Base-by-base conservation (phyloP, 1,139 yeast species). In the Hansenula sp. region DNA sequence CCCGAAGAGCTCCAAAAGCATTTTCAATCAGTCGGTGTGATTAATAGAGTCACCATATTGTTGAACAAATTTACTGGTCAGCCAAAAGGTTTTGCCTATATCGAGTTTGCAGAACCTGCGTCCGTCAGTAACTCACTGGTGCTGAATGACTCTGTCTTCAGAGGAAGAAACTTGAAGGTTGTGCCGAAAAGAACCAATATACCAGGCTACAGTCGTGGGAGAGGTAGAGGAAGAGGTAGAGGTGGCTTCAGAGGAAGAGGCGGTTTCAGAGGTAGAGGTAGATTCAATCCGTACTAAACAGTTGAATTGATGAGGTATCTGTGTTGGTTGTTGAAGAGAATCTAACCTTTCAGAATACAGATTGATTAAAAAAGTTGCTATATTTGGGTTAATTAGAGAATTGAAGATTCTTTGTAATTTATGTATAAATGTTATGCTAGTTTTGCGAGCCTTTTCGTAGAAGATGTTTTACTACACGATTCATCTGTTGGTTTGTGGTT, bases 21-120 rank as follows among this genome's bases (percentile, higher is more conserved):
- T 51, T 88, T 90, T 62, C 74, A 78, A 38, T 62, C 75, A 10
- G 81, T 84, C 43, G 97, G 97, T 1, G 71, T 75, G 3, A 86
- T 90, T 37, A 82, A 87, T 53, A 71, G 97, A 52, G 90, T 90
- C 30, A 90, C 96, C 1, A 84, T 90, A 41, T 65, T 84, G 60
- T 68, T 75, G 49, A 84, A 87, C 64, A 80, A 79, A 56, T 68
- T 65, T 55, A 79, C 90, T 0, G 94, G 95, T 2, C 79, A 74
- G 48, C 94, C 96, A 31, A 85, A 83, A 60, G 96, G 96, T 5
- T 86, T 74, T 64, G 96, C 95, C 1, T 87, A 86, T 60, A 73
- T 87, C 52, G 96, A 87, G 58, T 86, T 84, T 58, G 77, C 80
- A 28, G 82, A 78, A 54, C 74, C 74, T 2, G 73, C 74, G 16